A percentile compares a stretch with the other conserved stretches of the same genome.
phyloP scores from a whole-genome alignment of 2,329 filamentous ascomycete species.

The Ramularia endophylla region DNA sequence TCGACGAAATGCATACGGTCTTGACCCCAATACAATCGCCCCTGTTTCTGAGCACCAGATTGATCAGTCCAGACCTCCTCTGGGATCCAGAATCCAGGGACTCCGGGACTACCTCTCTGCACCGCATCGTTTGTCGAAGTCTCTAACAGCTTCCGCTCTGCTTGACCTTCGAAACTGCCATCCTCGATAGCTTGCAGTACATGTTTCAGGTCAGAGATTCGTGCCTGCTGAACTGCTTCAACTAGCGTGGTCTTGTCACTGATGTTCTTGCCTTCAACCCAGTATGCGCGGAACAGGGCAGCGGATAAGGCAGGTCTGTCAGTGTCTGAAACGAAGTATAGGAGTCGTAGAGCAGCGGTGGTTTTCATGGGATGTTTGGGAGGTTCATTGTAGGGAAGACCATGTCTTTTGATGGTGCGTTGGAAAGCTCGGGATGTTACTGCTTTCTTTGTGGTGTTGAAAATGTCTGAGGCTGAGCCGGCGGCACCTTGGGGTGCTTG shows the following conservation, averaged over 20 bases:
- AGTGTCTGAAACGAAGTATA: conserved; percentile 12
- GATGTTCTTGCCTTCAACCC: conserved; percentile 16
- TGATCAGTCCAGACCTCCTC: conserved; percentile 15
- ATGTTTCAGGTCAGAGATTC: conserved; percentile 1
- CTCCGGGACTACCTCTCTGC: conserved; percentile 17
- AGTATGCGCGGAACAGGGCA: conserved; percentile 17
- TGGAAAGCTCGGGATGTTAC: conserved; percentile 16
- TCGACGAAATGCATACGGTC: conserved; percentile 22
- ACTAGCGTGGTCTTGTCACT: conserved; percentile 8
- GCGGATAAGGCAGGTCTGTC: conserved; percentile 13
- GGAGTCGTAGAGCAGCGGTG: conserved; percentile 15
- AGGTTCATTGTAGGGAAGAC: conserved; percentile 15
- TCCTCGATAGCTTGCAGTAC: conserved; percentile 14
- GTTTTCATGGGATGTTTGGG: conserved; percentile 20
- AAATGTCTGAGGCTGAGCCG: conserved; percentile 21
- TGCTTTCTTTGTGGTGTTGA: conserved; percentile 21
- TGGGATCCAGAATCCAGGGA: conserved; percentile 18
- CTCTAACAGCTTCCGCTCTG: conserved; percentile 12
- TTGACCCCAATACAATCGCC: conserved; percentile 21
- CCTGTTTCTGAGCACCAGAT: conserved; percentile 6
- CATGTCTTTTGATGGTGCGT: conserved; percentile 13
- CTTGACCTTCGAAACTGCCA: conserved; percentile 14
- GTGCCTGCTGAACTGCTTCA: conserved; percentile 9
- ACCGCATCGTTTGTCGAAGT: conserved; percentile 16
- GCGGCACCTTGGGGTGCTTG: conserved; percentile 20